These are phyloP conservation scores for Noccaea bulbosa DNA, from an alignment of 345 rosid species.

Conservation along the genomic window DNA sequence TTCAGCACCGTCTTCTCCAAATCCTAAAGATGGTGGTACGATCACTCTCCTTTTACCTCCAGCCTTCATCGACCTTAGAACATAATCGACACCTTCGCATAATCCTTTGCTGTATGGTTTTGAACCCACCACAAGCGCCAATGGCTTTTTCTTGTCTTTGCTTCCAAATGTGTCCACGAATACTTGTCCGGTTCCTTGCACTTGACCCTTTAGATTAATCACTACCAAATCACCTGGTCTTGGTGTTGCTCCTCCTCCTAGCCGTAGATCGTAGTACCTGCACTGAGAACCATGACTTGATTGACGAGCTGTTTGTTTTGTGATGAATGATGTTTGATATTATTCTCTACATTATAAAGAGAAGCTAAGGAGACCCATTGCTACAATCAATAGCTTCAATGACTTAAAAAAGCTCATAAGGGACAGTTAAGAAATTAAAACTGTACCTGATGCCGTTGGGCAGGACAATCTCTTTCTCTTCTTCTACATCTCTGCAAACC, in stretches of 20 bases:
- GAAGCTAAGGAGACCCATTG: conserved; percentile 21
- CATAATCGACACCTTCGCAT: conserved; percentile 80
- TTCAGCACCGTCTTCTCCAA: conserved; percentile 74
- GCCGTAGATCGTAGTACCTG: conserved; percentile 82
- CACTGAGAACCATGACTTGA: not conserved
- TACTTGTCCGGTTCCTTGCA: conserved; percentile 61
- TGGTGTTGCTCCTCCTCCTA: conserved; percentile 85
- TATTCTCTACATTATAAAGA: not conserved
- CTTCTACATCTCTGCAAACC: conserved; percentile 65
- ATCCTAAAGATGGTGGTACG: conserved; percentile 72
- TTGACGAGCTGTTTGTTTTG: conserved; percentile 8
- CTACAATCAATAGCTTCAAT: not conserved
- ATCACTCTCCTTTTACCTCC: conserved; percentile 87
- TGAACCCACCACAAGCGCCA: conserved; percentile 80
- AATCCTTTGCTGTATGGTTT: conserved; percentile 80
- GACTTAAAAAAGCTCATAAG: not conserved
- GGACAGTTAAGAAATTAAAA: not conserved
- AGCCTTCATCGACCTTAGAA: conserved; percentile 75
- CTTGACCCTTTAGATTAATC: conserved; percentile 71
- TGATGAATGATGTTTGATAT: not conserved
- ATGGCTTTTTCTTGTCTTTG: conserved; percentile 53
- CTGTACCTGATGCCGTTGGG: conserved; percentile 83
- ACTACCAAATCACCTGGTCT: conserved; percentile 82
- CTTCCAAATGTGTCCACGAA: conserved; percentile 70
- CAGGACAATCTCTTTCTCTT: conserved; percentile 69